These are phyloP conservation scores for Globisporangium nunn DNA, from an alignment of 352 stramenopile species.

Conservation along the genomic window DNA sequence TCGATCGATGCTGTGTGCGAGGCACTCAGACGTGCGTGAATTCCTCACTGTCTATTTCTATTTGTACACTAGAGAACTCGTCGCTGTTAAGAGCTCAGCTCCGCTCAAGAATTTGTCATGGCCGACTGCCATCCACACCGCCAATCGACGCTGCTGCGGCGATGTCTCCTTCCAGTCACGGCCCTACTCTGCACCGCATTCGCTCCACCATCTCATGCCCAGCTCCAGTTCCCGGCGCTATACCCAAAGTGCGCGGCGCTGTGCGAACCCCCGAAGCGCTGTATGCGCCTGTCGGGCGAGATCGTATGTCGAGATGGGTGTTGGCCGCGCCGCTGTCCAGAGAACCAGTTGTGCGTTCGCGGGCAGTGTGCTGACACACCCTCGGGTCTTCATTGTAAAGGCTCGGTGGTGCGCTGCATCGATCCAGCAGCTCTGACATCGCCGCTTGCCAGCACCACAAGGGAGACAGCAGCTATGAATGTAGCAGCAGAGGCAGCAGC, in stretches of 20 bases:
- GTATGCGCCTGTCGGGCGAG: background rate
- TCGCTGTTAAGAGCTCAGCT: no score
- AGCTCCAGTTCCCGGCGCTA: conserved; percentile 2
- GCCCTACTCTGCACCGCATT: background rate
- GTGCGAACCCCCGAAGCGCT: conserved; percentile 3
- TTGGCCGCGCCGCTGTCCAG: background rate
- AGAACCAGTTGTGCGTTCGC: background rate
- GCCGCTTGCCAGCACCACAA: background rate
- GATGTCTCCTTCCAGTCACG: background rate
- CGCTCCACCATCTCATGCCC: background rate
- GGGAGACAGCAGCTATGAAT: background rate
- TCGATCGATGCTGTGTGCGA: no score
- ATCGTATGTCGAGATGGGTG: conserved; percentile 1
- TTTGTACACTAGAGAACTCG: no score
- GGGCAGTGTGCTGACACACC: background rate
- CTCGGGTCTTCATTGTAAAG: background rate
- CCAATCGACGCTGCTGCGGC: background rate
- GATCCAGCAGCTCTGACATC: background rate
- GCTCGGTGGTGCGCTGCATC: background rate
- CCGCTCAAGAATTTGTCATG: background rate
- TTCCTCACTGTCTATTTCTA: no score
- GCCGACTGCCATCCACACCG: background rate
- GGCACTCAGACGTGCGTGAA: no score
- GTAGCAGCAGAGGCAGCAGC: background rate
- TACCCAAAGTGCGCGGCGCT: background rate